Base-by-base conservation (phyloP, 2,329 filamentous ascomycete species). In the Cladosporium sp. region DNA sequence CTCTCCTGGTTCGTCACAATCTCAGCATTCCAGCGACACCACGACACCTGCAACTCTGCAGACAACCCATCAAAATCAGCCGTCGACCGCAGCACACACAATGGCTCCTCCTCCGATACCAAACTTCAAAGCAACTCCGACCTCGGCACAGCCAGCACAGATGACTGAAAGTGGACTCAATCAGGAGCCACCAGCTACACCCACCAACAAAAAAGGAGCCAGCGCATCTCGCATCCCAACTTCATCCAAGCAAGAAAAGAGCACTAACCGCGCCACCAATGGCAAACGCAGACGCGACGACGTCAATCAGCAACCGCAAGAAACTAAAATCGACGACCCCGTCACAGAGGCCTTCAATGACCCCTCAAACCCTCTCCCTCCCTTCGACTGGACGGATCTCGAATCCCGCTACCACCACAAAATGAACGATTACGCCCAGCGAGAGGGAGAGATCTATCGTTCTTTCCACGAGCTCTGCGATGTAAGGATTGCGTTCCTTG, bases 351-450 rank as follows among this genome's bases (percentile, higher is more conserved):
- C 34, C 15, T 27, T 44, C 22, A n/a, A 38, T 17, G 50, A 60
- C 7, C 64, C 64, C 9, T 43, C 58, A n/a, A 57, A 62, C 11
- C 50, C 40, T 47, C 70, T 88, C 54, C 69, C 72, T 40, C 48
- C 70, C 62, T 89, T 88, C 61, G 82, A 91, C 68, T 96, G 90
- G 90, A 74, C 84, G 2, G 79, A 85, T n/a, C 84, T 96, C 27
- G 78, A 90, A 66, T 64, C 73, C 1, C 80, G 82, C 37, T 95
- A 90, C 59, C 76, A 84, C 53, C 71, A 79, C 47, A 82, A 82
- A 15, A 79, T 95, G 60, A 69, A 74, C 12, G 75, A 83, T 36
- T 80, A 85, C 29, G 78, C 83, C 45, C 72, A 74, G 2, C 71
- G 82, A 2, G 89, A 96, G 64, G 75, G 76, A 39, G 73, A 80